These are phyloP conservation scores for Vitis hybrid DNA, from an alignment of 177 flowering plant genomes.

Conservation along the genomic window DNA sequence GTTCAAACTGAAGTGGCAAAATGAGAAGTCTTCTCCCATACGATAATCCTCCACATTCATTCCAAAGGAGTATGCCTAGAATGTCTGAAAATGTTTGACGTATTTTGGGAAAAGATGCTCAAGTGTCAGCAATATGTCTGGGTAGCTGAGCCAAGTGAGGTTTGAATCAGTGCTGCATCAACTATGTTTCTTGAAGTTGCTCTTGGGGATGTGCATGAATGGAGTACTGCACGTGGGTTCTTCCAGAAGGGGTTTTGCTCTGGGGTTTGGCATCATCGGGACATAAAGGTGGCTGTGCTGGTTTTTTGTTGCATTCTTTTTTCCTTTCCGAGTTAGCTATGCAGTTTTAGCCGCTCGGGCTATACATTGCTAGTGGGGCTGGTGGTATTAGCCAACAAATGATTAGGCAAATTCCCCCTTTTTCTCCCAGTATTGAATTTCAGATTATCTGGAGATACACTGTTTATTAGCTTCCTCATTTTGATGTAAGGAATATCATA, in stretches of 20 bases:
- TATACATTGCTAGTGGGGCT: neutral
- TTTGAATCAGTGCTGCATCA: neutral
- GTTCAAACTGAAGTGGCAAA: constrained; percentile 16
- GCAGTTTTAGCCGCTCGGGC: neutral
- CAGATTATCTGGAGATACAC: too few species aligned
- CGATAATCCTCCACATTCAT: neutral
- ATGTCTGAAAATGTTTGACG: too few species aligned
- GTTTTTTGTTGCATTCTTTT: neutral
- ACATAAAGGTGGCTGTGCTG: neutral
- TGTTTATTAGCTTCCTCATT: too few species aligned
- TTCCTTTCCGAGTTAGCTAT: neutral
- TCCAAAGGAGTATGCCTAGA: neutral
- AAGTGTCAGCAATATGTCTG: neutral
- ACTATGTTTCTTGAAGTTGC: neutral
- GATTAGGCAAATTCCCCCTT: neutral
- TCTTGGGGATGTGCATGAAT: neutral
- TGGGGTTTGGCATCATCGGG: neutral
- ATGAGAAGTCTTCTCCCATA: neutral
- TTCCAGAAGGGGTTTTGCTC: neutral
- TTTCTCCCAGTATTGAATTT: neutral
- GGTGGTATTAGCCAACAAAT: neutral
- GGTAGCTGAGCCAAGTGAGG: neutral
- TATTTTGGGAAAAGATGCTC: neutral
- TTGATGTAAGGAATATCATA: too few species aligned
- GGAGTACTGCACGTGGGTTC: neutral